phyloP scores from a whole-genome alignment of 371 early-diverging fungal species.

The Gilbertella persicaria region DNA sequence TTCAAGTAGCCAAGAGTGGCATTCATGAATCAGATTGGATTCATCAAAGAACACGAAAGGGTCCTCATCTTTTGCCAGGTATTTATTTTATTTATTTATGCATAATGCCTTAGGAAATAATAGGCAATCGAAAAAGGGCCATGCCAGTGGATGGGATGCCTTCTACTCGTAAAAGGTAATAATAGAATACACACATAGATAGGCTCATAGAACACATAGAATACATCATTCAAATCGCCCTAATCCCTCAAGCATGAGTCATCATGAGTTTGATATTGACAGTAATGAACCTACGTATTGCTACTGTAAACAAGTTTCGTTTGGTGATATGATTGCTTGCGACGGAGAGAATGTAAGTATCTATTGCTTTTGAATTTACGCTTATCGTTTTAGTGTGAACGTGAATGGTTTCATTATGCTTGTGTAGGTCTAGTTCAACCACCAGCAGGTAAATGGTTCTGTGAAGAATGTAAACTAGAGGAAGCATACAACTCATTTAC shows the following conservation, averaged over 20 bases:
- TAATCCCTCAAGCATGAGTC: slow-evolving; percentile 7
- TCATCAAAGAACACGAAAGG: background rate
- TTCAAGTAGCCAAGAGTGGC: slow-evolving; percentile 31
- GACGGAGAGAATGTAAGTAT: slow-evolving; percentile 77
- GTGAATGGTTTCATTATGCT: slow-evolving; percentile 91
- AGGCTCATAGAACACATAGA: slow-evolving; percentile 9
- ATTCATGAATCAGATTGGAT: slow-evolving; percentile 30
- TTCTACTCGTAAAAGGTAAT: slow-evolving; percentile 14
- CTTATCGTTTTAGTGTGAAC: slow-evolving; percentile 61
- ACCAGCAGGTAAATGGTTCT: slow-evolving; percentile 91
- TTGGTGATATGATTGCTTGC: slow-evolving; percentile 94
- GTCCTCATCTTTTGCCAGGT: no score
- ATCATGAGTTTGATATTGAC: slow-evolving; percentile 72
- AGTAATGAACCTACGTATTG: slow-evolving; percentile 92
- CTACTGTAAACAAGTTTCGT: slow-evolving; percentile 88
- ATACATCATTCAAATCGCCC: slow-evolving; percentile 31
- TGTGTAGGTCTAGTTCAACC: slow-evolving; percentile 82
- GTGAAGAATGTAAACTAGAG: slow-evolving; percentile 36
- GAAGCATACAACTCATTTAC: slow-evolving; percentile 13
- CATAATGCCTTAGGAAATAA: background rate
- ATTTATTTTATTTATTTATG: no score
- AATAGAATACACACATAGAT: background rate
- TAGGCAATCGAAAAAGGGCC: slow-evolving; percentile 11
- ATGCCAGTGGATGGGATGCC: slow-evolving; percentile 6
- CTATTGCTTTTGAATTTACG: background rate